Percentiles rank a stretch among this genome's conserved stretches.
phyloP scores from a whole-genome alignment of 1,139 yeast genomes.

The Candida tunisiensis region DNA sequence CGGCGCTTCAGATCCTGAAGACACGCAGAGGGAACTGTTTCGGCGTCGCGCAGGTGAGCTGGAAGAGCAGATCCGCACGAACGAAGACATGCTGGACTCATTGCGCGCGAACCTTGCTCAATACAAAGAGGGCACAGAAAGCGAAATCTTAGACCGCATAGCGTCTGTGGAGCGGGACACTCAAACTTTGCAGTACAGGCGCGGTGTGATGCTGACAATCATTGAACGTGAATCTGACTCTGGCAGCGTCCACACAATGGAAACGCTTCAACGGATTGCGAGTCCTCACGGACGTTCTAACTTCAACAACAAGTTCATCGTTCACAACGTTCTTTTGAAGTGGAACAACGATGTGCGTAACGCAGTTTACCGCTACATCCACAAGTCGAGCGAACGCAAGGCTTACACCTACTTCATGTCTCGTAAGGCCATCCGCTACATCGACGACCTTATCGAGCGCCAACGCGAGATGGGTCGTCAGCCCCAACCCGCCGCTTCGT shows the following conservation, averaged over 20 bases:
- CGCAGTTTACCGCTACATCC: slow-evolving; percentile 43
- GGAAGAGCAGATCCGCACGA: slow-evolving; percentile 24
- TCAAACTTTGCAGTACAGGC: not conserved
- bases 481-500: too few species aligned
- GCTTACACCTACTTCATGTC: slow-evolving; percentile 47
- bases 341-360: slow-evolving; percentile 66
- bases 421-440: slow-evolving; percentile 53
- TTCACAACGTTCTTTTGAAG: slow-evolving; percentile 60
- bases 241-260: not conserved
- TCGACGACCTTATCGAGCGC: slow-evolving; percentile 30
- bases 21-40: slow-evolving; percentile 15
- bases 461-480: not conserved
- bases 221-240: not conserved
- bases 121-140: not conserved
- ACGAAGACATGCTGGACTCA: slow-evolving; percentile 1
- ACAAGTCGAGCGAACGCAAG: slow-evolving; percentile 37
- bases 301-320: slow-evolving; percentile 65
- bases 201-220: not conserved
- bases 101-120: not conserved
- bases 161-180: not conserved
- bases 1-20: slow-evolving; percentile 23
- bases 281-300: too few species aligned
- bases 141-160: not conserved
- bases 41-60: slow-evolving; percentile 21
- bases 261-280: slow-evolving; percentile 17